phyloP scores from a whole-genome alignment of 2,329 filamentous ascomycete genomes.

The Pseudogymnoascus sp. region DNA sequence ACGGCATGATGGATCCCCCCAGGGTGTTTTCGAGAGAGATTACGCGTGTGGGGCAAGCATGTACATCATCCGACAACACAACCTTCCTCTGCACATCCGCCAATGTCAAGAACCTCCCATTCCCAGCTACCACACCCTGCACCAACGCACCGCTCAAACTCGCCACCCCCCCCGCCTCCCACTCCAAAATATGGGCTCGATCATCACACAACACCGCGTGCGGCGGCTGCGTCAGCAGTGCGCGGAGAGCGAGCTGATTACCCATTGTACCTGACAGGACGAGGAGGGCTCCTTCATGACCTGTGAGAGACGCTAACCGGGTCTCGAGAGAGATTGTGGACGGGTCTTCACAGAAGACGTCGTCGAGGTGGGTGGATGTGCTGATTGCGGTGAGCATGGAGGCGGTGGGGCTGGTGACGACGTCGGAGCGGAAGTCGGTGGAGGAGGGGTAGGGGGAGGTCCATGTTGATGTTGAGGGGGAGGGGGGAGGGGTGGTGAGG shows the following conservation, averaged over 20 bases:
- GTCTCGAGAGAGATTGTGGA: constrained; percentile 69
- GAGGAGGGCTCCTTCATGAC: constrained; percentile 69
- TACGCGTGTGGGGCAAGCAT: constrained; percentile 69
- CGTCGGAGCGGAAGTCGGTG: constrained; percentile 40
- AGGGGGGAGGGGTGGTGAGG: background rate
- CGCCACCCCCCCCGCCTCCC: constrained; percentile 58
- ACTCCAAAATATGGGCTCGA: constrained; percentile 66
- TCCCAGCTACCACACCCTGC: constrained; percentile 56
- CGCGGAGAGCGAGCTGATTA: constrained; percentile 75
- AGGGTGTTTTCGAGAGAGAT: constrained; percentile 84
- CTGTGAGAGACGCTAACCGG: constrained; percentile 62
- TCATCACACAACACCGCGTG: constrained; percentile 72
- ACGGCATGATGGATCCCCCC: constrained; percentile 67
- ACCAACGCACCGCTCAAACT: constrained; percentile 63
- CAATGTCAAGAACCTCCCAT: constrained; percentile 48
- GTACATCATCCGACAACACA: constrained; percentile 59
- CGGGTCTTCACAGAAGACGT: constrained; percentile 72
- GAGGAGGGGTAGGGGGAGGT: constrained; percentile 24
- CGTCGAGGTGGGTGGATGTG: constrained; percentile 67
- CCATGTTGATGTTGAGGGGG: constrained; percentile 19
- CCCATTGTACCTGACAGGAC: constrained; percentile 91
- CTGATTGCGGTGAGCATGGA: constrained; percentile 76
- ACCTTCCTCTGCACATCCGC: constrained; percentile 58
- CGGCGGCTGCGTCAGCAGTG: constrained; percentile 70
- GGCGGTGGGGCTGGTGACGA: constrained; percentile 65